A percentile compares a stretch with the other conserved stretches of the same genome.
phyloP scores from a whole-genome alignment of 2,329 filamentous ascomycete species.

The Grosmannia clavigera region DNA sequence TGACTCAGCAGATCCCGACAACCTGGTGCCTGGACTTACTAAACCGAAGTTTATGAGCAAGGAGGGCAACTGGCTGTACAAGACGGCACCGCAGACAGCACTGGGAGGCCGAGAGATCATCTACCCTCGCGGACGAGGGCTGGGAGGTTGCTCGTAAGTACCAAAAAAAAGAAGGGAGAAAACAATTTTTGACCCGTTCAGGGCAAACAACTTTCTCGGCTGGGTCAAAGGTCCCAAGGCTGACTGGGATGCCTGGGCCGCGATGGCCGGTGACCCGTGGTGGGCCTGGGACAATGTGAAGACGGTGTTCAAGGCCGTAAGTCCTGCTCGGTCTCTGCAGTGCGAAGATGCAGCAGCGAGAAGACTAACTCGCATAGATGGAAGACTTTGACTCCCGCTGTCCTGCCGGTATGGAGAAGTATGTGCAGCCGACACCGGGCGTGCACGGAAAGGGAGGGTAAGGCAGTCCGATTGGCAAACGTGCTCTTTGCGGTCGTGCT shows the following conservation, averaged over 20 bases:
- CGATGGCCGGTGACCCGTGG: not conserved
- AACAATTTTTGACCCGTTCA: not conserved
- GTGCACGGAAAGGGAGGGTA: conserved; percentile 1
- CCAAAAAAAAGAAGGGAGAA: too few species aligned
- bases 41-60: conserved; percentile 2
- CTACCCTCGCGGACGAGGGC: conserved; percentile 1
- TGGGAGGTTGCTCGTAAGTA: conserved; percentile 2
- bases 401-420: not conserved
- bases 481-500: not conserved
- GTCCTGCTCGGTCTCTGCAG: not conserved
- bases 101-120: conserved; percentile 1
- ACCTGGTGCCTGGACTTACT: conserved; percentile 1
- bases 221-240: conserved; percentile 2
- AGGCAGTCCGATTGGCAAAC: not conserved
- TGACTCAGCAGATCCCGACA: conserved; percentile 3
- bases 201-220: conserved; percentile 3
- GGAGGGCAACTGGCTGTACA: conserved; percentile 4
- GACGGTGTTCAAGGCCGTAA: not conserved
- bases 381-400: not conserved
- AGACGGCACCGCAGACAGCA: not conserved
- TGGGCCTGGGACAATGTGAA: conserved; percentile 3
- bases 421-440: not conserved
- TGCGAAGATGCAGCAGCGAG: not conserved
- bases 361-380: not conserved
- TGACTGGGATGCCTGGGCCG: conserved; percentile 3